Percentiles rank a stretch among this genome's conserved stretches.
Conservation (phyloP, 371 early-diverging fungal species). For the Mortierella sp. region DNA sequence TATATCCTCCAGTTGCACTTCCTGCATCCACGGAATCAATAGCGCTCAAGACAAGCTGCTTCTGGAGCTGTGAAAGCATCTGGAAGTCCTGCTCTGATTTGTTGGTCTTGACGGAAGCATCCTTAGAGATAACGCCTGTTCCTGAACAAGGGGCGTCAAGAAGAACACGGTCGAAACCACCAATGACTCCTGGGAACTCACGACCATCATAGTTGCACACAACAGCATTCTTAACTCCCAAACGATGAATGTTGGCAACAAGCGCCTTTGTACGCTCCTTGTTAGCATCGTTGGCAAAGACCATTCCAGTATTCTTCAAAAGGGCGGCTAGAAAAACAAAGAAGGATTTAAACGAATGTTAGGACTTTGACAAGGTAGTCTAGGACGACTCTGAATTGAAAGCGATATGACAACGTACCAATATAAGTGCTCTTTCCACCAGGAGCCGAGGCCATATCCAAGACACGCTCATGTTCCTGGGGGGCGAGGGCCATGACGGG, state of each 20-base stretch:
- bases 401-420: constrained; percentile 24
- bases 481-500: constrained; percentile 98
- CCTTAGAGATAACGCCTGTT: constrained; percentile 99
- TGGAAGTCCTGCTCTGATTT: constrained; percentile 94
- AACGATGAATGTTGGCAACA: constrained; percentile 94
- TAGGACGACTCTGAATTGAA: neutral
- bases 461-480: constrained; percentile 91
- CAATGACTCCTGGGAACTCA: constrained; percentile 93
- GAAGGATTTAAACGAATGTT: neutral
- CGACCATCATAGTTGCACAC: constrained; percentile 98
- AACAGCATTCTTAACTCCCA: constrained; percentile 95
- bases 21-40: constrained; percentile 98
- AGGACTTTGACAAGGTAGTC: constrained; percentile 13
- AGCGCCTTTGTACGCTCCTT: constrained; percentile 93
- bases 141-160: constrained; percentile 99
- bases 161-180: constrained; percentile 97
- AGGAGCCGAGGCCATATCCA: constrained; percentile 99
- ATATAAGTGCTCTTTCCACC: constrained; percentile 99
- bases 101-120: constrained; percentile 95
- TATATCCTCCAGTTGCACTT: constrained; percentile 92
- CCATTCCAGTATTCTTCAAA: constrained; percentile 98
- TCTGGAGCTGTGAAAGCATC: constrained; percentile 92
- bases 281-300: constrained; percentile 98
- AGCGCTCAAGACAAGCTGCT: constrained; percentile 95
- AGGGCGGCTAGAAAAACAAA: constrained; percentile 75